Base-by-base conservation (phyloP, 2,329 filamentous ascomycete genomes). In the Capronia americana region DNA sequence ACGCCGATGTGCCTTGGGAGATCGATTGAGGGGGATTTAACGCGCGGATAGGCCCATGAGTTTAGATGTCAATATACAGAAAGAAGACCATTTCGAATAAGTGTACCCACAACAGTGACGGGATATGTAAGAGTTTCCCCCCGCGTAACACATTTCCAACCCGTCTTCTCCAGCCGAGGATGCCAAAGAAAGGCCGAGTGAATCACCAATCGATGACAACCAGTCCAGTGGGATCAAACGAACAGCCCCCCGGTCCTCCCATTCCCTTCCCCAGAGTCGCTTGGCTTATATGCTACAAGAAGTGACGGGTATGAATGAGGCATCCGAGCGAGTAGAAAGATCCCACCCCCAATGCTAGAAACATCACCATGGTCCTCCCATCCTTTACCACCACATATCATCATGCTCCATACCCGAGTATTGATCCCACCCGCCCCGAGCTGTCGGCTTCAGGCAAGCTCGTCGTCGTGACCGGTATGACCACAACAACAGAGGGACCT, bases 361-460 rank as follows among this genome's bases (percentile, higher is more conserved):
- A 4, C 38, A 41, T 17, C 5, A 41, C 46, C 46, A 50, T 50
- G 46, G n/a, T 24, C 10, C 46, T 50, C 46, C 46, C 46, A 17
- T 66, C 71, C 11, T 69, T 71, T 30, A 75, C 66, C 34, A 64
- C 70, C 7, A 62, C 48, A 14, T 75, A 68, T 67, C 76, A 77
- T 69, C 69, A 68, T 41, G 63, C 69, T 20, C 68, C 74, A 2
- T 77, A 79, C 63, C 62, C 73, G 2, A 73, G 73, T 32, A 77
- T 78, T 58, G 74, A 73, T 8, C 75, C 75, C 6, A 56, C 63
- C 0, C 71, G 69, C 0, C 70, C 74, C 3, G 71, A 73, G 28
- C 66, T 74, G 5, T 64, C 54, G 30, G 67, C 70, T 17, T 54
- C 55, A 1, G 72, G 72, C 34, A 73, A 73, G 57, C 67, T 65